phyloP scores from a whole-genome alignment of 768 basidiomycete species.

The Phylloporus rhodoxanthus region DNA sequence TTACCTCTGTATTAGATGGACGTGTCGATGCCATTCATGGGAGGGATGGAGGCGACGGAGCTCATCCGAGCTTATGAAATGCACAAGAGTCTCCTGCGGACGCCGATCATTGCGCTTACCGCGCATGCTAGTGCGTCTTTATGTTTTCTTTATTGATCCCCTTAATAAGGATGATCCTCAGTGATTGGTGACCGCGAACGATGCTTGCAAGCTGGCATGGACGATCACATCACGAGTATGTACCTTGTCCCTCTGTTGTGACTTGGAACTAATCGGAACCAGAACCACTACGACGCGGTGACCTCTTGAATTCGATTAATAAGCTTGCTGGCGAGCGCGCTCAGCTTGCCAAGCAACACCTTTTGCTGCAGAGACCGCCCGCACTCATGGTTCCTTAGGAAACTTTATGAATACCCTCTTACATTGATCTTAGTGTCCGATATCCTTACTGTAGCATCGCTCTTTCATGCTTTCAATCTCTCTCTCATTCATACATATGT shows the following conservation, averaged over 20 bases:
- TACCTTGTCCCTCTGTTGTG: constrained; percentile 3
- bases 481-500: constrained; percentile 1
- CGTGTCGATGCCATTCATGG: constrained; percentile 98
- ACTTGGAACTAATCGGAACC: background rate
- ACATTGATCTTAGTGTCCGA: constrained; percentile 3
- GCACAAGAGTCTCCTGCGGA: constrained; percentile 60
- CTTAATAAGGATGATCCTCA: constrained; percentile 26
- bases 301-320: constrained; percentile 76
- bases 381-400: constrained; percentile 26
- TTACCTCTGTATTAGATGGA: constrained; percentile 68
- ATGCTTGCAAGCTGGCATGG: constrained; percentile 74
- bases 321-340: constrained; percentile 67
- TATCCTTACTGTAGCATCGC: constrained; percentile 21
- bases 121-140: constrained; percentile 85
- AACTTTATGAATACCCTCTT: constrained; percentile 3
- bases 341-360: constrained; percentile 29
- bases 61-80: constrained; percentile 82
- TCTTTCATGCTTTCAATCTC: background rate
- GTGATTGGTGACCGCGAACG: constrained; percentile 87
- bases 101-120: constrained; percentile 93
- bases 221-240: constrained; percentile 79
- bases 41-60: constrained; percentile 96
- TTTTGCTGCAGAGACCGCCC: constrained; percentile 29
- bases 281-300: constrained; percentile 77
- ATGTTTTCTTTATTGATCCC: background rate